Conservation (phyloP, 2,329 filamentous ascomycete genomes). For the Cyphellophora europaea region DNA sequence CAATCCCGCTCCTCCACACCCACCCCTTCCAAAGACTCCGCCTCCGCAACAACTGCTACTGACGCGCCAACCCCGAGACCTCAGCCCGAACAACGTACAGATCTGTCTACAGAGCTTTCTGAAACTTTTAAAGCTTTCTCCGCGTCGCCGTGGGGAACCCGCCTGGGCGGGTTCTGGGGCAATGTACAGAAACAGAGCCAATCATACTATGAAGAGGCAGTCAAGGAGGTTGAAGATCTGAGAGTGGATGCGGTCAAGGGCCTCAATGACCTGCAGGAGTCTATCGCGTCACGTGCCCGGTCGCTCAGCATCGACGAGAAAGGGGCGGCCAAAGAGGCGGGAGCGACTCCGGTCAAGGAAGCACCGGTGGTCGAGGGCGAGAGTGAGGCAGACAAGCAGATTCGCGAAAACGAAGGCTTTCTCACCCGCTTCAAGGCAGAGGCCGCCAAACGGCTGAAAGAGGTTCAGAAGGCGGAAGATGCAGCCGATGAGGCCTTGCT, state of each 20-base stretch:
- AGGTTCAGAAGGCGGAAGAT: constrained; percentile 86
- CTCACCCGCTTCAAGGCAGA: constrained; percentile 67
- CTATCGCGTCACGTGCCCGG: constrained; percentile 5
- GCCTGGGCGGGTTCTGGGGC: constrained; percentile 78
- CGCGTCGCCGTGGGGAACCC: constrained; percentile 80
- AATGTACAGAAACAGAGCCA: constrained; percentile 93
- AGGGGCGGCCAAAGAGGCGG: constrained; percentile 18
- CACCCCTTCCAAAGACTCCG: constrained; percentile 18
- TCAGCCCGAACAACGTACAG: constrained; percentile 27
- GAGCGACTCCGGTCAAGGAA: constrained; percentile 20
- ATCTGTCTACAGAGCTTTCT: constrained; percentile 80
- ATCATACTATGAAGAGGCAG: constrained; percentile 72
- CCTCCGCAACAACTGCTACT: constrained; percentile 28
- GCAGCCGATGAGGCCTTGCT: constrained; percentile 91
- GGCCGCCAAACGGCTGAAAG: constrained; percentile 73
- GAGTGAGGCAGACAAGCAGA: constrained; percentile 21
- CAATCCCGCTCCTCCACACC: background rate
- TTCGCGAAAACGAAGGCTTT: constrained; percentile 50
- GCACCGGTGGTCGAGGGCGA: constrained; percentile 15
- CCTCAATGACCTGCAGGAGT: constrained; percentile 5
- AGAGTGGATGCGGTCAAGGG: constrained; percentile 39
- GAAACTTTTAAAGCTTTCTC: constrained; percentile 94
- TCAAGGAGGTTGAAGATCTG: constrained; percentile 72
- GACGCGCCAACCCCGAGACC: constrained; percentile 16
- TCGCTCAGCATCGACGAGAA: constrained; percentile 13